Evolutionary conservation across 257 asterid genomes (phyloP).

Genomic region (Penstemon eatonii): DNA sequence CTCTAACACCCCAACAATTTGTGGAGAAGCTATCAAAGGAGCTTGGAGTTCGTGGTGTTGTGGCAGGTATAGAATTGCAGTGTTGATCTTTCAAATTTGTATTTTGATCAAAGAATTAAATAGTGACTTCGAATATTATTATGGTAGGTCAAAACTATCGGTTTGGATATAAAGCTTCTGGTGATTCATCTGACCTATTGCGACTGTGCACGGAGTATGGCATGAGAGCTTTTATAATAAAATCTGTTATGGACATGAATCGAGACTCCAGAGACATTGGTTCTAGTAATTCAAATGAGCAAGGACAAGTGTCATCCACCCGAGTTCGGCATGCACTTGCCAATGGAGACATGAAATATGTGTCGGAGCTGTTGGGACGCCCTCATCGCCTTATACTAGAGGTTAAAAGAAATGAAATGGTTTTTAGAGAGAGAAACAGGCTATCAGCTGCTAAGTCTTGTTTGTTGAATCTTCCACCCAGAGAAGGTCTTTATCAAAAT

Average conservation of each 20-base stretch:
- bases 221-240: conserved; percentile 67
- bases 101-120: conserved; percentile 9
- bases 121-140: conserved; percentile 4
- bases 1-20: conserved; percentile 74
- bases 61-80: conserved; percentile 60
- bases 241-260: conserved; percentile 78
- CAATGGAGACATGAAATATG: conserved; percentile 78
- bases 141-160: conserved; percentile 84
- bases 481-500: conserved; percentile 68
- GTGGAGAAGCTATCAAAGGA: conserved; percentile 78
- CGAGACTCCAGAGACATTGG: conserved; percentile 36
- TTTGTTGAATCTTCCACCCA: conserved; percentile 86
- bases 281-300: conserved; percentile 51
- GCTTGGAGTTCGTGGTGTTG: conserved; percentile 86
- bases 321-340: conserved; percentile 86
- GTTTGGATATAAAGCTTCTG: conserved; percentile 87
- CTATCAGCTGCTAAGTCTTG: conserved; percentile 65
- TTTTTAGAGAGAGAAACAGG: conserved; percentile 38
- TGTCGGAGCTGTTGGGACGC: conserved; percentile 83
- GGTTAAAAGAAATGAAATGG: conserved; percentile 35
- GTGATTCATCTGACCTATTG: conserved; percentile 70
- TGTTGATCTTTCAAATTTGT: conserved; percentile 13
- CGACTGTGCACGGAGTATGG: conserved; percentile 67
- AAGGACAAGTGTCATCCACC: conserved; percentile 94
- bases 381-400: conserved; percentile 63